phyloP scores from a whole-genome alignment of 495 filamentous ascomycete species.

The Penicillium manginii region DNA sequence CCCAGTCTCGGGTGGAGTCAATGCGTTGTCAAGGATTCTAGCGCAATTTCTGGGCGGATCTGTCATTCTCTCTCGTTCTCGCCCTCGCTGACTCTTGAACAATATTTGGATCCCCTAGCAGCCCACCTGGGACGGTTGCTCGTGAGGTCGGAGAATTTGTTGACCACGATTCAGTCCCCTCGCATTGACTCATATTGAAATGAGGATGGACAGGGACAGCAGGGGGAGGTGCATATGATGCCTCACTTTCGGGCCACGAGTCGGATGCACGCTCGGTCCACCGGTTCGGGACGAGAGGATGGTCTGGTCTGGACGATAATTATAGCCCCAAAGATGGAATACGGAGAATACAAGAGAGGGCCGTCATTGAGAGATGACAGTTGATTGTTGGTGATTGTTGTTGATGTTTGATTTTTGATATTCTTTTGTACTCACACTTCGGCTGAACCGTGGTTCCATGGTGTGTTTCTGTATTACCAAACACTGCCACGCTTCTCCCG shows the following conservation, averaged over 20 bases:
- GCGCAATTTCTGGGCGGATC: slow-evolving; percentile 3
- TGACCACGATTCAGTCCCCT: slow-evolving; percentile 25
- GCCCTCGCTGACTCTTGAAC: slow-evolving; percentile 12
- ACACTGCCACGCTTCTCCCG: background rate
- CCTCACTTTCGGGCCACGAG: slow-evolving; percentile 14
- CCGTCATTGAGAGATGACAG: no score
- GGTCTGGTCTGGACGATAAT: background rate
- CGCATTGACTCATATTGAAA: slow-evolving; percentile 27
- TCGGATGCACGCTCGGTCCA: slow-evolving; percentile 28
- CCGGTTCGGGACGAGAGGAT: slow-evolving; percentile 18
- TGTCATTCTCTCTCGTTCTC: background rate
- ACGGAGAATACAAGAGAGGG: background rate
- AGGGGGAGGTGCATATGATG: slow-evolving; percentile 25
- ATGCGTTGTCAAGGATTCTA: slow-evolving; percentile 6
- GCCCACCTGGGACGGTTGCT: slow-evolving; percentile 15
- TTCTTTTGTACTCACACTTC: background rate
- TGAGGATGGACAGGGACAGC: slow-evolving; percentile 15
- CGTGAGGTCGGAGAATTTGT: slow-evolving; percentile 29
- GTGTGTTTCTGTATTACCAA: background rate
- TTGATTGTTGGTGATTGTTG: background rate
- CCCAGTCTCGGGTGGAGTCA: slow-evolving; percentile 1
- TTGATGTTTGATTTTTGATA: background rate
- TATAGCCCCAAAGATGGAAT: background rate
- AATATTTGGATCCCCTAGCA: slow-evolving; percentile 7
- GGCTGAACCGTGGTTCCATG: no score